A percentile compares a stretch with the other conserved stretches of the same genome.
phyloP scores from a whole-genome alignment of 306 rosid species.

The Quercus aquifolioides region DNA sequence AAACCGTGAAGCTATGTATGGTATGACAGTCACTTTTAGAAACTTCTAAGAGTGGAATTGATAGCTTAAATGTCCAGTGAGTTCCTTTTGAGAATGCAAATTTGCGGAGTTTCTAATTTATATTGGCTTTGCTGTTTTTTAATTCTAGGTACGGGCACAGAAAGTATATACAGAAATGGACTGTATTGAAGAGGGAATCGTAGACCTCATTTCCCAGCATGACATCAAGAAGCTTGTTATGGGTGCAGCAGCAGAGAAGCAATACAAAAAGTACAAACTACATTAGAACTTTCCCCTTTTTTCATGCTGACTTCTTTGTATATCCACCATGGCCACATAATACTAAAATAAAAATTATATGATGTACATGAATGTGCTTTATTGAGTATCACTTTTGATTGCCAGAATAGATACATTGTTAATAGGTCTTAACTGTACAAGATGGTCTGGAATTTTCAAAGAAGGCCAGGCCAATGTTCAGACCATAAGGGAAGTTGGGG shows the following conservation, averaged over 20 bases:
- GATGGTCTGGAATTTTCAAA: neutral
- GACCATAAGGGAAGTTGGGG: neutral
- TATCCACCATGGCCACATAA: neutral
- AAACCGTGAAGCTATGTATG: neutral
- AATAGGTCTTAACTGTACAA: neutral
- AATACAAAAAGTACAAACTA: constrained; percentile 53
- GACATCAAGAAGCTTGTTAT: constrained; percentile 63
- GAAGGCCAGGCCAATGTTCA: neutral
- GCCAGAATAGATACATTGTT: neutral
- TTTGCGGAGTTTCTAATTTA: neutral
- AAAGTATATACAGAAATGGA: constrained; percentile 50
- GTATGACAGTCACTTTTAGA: too few relatives aligned
- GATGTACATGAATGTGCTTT: neutral
- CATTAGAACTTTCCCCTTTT: neutral
- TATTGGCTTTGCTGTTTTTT: neutral
- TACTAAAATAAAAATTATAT: neutral
- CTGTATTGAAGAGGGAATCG: constrained; percentile 68
- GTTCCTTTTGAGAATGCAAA: neutral
- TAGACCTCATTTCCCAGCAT: constrained; percentile 52
- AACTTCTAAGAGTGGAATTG: too few relatives aligned
- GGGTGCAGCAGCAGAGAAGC: constrained; percentile 87
- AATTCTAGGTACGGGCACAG: constrained; percentile 45
- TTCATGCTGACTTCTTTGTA: neutral
- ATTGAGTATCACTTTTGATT: neutral
- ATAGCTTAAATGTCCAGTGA: too few relatives aligned